Conservation (phyloP, 2,329 filamentous ascomycete species). For the Reticulascus tulasneorum region DNA sequence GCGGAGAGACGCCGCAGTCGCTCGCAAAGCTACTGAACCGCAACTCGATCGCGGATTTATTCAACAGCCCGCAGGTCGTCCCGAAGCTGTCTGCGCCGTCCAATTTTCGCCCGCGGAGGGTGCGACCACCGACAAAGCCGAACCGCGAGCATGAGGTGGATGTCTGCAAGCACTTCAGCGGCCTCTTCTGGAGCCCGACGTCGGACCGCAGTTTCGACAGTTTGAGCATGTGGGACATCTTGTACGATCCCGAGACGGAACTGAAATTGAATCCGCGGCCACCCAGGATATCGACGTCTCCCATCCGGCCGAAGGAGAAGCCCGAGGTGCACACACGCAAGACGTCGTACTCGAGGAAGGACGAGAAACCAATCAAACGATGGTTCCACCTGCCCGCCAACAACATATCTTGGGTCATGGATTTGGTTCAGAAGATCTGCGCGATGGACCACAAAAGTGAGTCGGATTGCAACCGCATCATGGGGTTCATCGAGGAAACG, state of each 20-base stretch:
- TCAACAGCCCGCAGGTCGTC: slow-evolving; percentile 10
- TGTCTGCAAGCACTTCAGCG: slow-evolving; percentile 12
- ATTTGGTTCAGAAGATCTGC: slow-evolving; percentile 13
- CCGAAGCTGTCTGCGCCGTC: slow-evolving; percentile 5
- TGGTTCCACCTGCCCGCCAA: slow-evolving; percentile 16
- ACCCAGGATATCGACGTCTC: background rate
- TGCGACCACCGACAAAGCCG: slow-evolving; percentile 7
- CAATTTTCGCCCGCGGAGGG: slow-evolving; percentile 6
- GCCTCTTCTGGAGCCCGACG: slow-evolving; percentile 13
- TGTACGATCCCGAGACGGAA: slow-evolving; percentile 15
- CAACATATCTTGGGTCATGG: slow-evolving; percentile 15
- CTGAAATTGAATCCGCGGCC: slow-evolving; percentile 6
- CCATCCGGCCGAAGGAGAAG: background rate
- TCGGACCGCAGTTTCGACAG: slow-evolving; percentile 13
- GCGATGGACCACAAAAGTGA: slow-evolving; percentile 12
- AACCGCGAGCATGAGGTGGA: slow-evolving; percentile 13
- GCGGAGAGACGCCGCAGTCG: slow-evolving; percentile 14
- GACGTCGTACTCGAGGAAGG: slow-evolving; percentile 4
- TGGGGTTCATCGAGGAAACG: slow-evolving; percentile 15
- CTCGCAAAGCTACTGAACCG: slow-evolving; percentile 8
- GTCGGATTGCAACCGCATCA: slow-evolving; percentile 10
- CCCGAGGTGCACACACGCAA: slow-evolving; percentile 8
- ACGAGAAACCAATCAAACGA: slow-evolving; percentile 10
- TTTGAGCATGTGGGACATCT: slow-evolving; percentile 12
- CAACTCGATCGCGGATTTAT: slow-evolving; percentile 12